Percentiles rank a stretch among this genome's conserved stretches.
These are phyloP conservation scores for Starmerella davenportii DNA, from an alignment of 805 yeast genomes.

Conservation along the genomic window DNA sequence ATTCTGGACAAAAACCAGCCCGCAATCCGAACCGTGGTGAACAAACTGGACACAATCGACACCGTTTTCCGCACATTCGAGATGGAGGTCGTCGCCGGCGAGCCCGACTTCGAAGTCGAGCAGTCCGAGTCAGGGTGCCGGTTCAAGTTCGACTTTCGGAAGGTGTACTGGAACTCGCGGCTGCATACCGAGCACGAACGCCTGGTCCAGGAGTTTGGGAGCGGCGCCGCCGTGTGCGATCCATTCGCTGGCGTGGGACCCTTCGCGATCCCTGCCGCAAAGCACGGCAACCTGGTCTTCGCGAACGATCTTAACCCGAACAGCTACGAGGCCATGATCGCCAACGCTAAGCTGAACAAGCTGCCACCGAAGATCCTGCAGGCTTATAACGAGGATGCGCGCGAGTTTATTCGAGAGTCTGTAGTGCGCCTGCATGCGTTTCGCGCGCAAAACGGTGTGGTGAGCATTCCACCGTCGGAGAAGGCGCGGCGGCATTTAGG, in stretches of 20 bases:
- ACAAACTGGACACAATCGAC: constrained; percentile 72
- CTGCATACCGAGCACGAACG: constrained; percentile 86
- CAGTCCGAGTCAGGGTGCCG: constrained; percentile 76
- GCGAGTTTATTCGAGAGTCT: constrained; percentile 53
- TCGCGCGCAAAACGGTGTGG: constrained; percentile 18
- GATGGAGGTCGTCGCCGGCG: constrained; percentile 86
- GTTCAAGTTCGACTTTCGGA: constrained; percentile 74
- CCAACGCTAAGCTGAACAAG: constrained; percentile 49
- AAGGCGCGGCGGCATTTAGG: background rate
- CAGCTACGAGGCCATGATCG: constrained; percentile 49
- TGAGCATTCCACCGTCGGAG: constrained; percentile 14
- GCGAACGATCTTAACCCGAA: constrained; percentile 92
- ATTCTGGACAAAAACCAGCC: constrained; percentile 69
- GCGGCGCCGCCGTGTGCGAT: constrained; percentile 70
- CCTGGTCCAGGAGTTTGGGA: constrained; percentile 39
- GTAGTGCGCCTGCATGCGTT: constrained; percentile 35
- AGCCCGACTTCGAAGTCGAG: constrained; percentile 49
- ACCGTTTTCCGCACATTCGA: constrained; percentile 79
- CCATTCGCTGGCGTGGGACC: constrained; percentile 99
- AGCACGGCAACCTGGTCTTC: constrained; percentile 56
- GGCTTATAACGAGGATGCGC: constrained; percentile 55
- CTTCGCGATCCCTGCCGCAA: constrained; percentile 90
- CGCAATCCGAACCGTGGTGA: constrained; percentile 71
- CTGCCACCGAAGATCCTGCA: constrained; percentile 41
- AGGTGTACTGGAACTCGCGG: constrained; percentile 95